Evolutionary conservation across 371 early-diverging fungal genomes (phyloP), one percentile per base, ranked within the genome.

Genomic region (Cladochytrium tenue): DNA sequence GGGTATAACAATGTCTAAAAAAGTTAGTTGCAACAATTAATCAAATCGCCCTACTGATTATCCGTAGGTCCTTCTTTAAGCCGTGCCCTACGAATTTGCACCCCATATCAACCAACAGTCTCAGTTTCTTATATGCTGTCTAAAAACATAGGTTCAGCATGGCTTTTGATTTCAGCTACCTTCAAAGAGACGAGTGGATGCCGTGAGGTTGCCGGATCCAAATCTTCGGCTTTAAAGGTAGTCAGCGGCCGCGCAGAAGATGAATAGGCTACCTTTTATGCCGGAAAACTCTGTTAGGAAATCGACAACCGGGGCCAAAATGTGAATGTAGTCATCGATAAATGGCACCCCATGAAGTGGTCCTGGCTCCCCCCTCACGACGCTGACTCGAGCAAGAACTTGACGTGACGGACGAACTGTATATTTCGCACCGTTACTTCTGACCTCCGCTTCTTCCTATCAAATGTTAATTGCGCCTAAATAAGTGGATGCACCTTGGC

Each of bases 81-180:
- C 95, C 96, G 65, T 97, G 97, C 0, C 97, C 97, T 26, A 97
- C 89, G 75, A 97, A 93, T 2, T 90, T 81, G 71, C 94, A 94
- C 3, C 93, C 93, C 56, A 90, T 69, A 75, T 97, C 96, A 0
- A 95, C 89, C 33, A 97, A 77, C 32, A 90, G 67, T 0, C 96
- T 87, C 33, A 97, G 83, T 61, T 95, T 92, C 70, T 89, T 43
- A 20, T 43, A 43, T 43, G 43, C 43, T 43, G 43, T 7, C 43
- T 7, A 43, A 43, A 43, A 90, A 77, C 95, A 96, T n/a, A n/a
- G n/a, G n/a, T n/a, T n/a, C n/a, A n/a, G n/a, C n/a, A 0, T 90
- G 92, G 4, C 87, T 68, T 72, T 75, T n/a, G n/a, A n/a, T n/a
- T n/a, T 63, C 43, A 0, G 65, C 58, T 13, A 80, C 87, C 71